These are phyloP conservation scores for Silene uniflora DNA, from an alignment of 148 eudicot genomes.

Conservation along the genomic window DNA sequence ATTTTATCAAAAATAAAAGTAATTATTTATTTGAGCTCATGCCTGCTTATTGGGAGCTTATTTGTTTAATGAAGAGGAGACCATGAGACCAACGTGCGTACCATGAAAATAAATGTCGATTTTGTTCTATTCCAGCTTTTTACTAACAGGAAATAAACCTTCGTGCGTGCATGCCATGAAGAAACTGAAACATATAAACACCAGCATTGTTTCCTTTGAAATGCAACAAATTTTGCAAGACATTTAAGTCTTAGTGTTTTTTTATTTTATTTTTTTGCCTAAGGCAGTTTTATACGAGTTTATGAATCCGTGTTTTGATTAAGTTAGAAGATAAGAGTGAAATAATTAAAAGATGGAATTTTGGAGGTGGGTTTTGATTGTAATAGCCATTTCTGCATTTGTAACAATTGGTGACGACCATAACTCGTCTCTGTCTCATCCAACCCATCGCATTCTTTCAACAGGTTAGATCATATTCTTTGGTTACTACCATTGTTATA, in stretches of 20 bases:
- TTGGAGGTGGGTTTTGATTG: slow-evolving; percentile 27
- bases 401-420: slow-evolving; percentile 18
- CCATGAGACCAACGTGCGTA: background rate
- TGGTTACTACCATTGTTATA: too few species aligned
- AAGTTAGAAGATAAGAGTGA: background rate
- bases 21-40: too few species aligned
- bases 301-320: background rate
- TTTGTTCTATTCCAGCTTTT: background rate
- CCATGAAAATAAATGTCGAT: background rate
- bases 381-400: slow-evolving; percentile 13
- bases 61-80: background rate
- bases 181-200: background rate
- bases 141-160: background rate
- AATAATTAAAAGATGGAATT: slow-evolving; percentile 14
- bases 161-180: background rate
- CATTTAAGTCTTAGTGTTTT: background rate
- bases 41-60: too few species aligned
- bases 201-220: background rate
- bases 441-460: slow-evolving; percentile 37
- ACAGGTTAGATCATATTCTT: slow-evolving; percentile 20
- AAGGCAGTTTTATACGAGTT: too few species aligned
- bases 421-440: slow-evolving; percentile 19
- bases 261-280: too few species aligned
- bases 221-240: background rate
- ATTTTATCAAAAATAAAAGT: too few species aligned